Conservation (phyloP, 116 monocot genomes). For the Dioscorea cayenensis region DNA sequence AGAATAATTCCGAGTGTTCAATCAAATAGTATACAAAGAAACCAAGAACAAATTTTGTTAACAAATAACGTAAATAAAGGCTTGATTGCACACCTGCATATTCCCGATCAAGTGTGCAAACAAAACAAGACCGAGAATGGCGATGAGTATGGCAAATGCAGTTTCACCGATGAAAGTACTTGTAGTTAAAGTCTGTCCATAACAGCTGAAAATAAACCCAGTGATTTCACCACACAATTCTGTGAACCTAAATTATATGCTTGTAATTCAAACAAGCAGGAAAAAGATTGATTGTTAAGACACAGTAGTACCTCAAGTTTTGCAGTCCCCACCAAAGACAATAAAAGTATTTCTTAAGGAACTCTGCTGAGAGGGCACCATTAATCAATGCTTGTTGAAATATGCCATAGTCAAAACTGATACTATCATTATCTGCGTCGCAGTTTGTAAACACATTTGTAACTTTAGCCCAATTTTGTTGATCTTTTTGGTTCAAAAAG, state of each 20-base stretch:
- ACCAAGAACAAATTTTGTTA: neutral
- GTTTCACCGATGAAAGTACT: conserved; percentile 84
- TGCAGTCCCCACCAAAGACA: conserved; percentile 99
- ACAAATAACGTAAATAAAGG: neutral
- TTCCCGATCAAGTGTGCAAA: conserved; percentile 94
- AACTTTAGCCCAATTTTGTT: conserved; percentile 37
- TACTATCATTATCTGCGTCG: conserved; percentile 32
- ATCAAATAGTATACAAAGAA: neutral
- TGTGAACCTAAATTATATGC: no score
- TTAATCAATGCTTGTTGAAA: conserved; percentile 45
- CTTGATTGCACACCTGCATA: conserved; percentile 69
- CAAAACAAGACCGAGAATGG: conserved; percentile 65
- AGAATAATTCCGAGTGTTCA: conserved; percentile 1
- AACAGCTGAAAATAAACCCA: conserved; percentile 51
- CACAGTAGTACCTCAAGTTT: conserved; percentile 54
- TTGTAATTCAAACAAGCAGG: neutral
- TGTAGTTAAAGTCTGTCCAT: conserved; percentile 68
- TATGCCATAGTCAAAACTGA: conserved; percentile 65
- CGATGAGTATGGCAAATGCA: conserved; percentile 61
- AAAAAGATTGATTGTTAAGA: neutral
- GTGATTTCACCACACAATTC: no score
- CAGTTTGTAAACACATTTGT: conserved; percentile 59
- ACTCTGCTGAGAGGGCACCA: conserved; percentile 44
- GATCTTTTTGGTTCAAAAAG: conserved; percentile 3
- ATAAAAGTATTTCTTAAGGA: conserved; percentile 68